A percentile compares a stretch with the other conserved stretches of the same genome.
phyloP scores from a whole-genome alignment of 306 rosid species.

The Glycine tomentella region DNA sequence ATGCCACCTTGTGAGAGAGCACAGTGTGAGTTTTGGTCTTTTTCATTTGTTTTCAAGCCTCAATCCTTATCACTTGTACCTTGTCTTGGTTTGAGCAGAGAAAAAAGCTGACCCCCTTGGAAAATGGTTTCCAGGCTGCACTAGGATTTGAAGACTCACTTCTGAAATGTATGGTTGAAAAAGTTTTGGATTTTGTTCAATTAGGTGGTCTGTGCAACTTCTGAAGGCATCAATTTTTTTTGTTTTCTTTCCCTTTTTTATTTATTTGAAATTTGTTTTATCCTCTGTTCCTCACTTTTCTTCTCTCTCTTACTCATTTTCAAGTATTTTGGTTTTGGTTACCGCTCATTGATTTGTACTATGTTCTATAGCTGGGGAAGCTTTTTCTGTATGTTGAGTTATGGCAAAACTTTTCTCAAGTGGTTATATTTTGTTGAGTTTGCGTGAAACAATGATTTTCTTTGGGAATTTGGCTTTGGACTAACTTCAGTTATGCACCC shows the following conservation, averaged over 20 bases:
- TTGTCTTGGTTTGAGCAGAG: constrained; percentile 43
- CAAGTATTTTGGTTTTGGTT: constrained; percentile 40
- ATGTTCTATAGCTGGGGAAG: constrained; percentile 3
- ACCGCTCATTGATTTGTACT: constrained; percentile 28
- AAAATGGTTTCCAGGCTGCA: constrained; percentile 43
- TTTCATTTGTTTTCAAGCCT: constrained; percentile 36
- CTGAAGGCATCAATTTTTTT: constrained; percentile 28
- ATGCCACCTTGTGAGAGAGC: constrained; percentile 51
- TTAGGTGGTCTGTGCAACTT: constrained; percentile 32
- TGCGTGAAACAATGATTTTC: constrained; percentile 16
- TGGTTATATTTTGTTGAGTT: constrained; percentile 32
- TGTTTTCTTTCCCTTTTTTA: constrained; percentile 40
- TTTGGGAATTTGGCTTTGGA: constrained; percentile 1
- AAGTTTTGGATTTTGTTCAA: constrained; percentile 37
- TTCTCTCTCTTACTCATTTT: background rate
- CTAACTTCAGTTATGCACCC: constrained; percentile 10
- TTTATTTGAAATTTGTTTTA: constrained; percentile 11
- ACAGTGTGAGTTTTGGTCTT: constrained; percentile 39
- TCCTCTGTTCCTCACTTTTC: background rate
- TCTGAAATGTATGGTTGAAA: constrained; percentile 46
- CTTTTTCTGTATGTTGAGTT: constrained; percentile 14
- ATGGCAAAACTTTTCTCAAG: background rate
- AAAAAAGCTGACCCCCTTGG: constrained; percentile 49
- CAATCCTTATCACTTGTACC: constrained; percentile 37
- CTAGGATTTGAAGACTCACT: constrained; percentile 34